Evolutionary conservation across 371 early-diverging fungal genomes (phyloP).

Genomic region (Mucor saturninus): DNA sequence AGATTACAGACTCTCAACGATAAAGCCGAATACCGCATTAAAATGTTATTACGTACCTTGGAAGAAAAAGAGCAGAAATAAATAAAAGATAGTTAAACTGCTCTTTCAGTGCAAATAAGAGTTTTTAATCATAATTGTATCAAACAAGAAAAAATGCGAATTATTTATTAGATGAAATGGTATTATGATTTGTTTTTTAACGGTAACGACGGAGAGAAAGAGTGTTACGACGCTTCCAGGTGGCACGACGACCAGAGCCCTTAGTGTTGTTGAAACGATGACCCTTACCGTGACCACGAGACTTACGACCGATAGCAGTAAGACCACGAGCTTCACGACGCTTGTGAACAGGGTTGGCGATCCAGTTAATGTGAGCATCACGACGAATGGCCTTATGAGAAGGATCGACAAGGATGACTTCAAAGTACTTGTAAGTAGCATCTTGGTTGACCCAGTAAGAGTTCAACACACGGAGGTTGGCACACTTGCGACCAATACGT

Average conservation of each 20-base stretch:
- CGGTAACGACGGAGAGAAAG: slow-evolving; percentile 85
- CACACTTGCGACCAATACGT: slow-evolving; percentile 95
- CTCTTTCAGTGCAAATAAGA: too few relatives aligned
- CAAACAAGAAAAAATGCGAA: not conserved
- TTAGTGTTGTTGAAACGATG: slow-evolving; percentile 97
- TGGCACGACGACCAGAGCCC: slow-evolving; percentile 92
- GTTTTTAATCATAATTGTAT: slow-evolving; percentile 3
- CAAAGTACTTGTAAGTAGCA: slow-evolving; percentile 98
- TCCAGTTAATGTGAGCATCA: slow-evolving; percentile 99
- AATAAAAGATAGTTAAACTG: not conserved
- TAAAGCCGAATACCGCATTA: slow-evolving; percentile 49
- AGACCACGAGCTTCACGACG: slow-evolving; percentile 98
- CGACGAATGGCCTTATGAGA: slow-evolving; percentile 96
- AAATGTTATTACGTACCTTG: slow-evolving; percentile 39
- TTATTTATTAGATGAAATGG: not conserved
- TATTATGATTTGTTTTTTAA: slow-evolving; percentile 44
- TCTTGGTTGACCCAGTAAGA: slow-evolving; percentile 99
- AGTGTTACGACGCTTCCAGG: slow-evolving; percentile 81
- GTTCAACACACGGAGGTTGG: slow-evolving; percentile 96
- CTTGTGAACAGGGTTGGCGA: slow-evolving; percentile 97
- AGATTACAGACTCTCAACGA: slow-evolving; percentile 35
- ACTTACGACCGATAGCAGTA: slow-evolving; percentile 96
- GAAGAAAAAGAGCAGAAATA: slow-evolving; percentile 35
- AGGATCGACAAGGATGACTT: slow-evolving; percentile 99
- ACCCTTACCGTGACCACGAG: slow-evolving; percentile 98